These are phyloP conservation scores for Ophiostoma sp. DNA, from an alignment of 2,329 filamentous ascomycete genomes.

Conservation along the genomic window DNA sequence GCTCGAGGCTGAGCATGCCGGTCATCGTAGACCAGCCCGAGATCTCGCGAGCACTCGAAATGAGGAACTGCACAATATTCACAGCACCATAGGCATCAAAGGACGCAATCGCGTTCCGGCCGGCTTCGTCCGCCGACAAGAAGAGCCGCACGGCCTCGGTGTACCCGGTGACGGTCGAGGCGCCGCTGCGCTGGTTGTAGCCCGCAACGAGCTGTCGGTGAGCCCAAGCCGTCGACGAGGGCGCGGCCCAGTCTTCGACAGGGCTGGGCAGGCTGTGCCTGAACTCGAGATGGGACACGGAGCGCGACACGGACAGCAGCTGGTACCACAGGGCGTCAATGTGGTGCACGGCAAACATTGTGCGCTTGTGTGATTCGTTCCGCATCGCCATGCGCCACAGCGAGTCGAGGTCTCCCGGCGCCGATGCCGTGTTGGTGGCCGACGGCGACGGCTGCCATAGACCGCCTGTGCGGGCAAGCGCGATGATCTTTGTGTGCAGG, in stretches of 20 bases:
- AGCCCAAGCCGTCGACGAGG: slow-evolving; percentile 35
- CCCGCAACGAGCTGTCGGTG: slow-evolving; percentile 31
- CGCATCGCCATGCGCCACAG: slow-evolving; percentile 38
- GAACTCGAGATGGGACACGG: slow-evolving; percentile 39
- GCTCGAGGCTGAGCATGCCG: slow-evolving; percentile 37
- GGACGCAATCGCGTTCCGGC: slow-evolving; percentile 28
- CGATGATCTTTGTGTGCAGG: slow-evolving; percentile 39
- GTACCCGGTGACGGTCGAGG: slow-evolving; percentile 26
- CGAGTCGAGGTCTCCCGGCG: slow-evolving; percentile 34
- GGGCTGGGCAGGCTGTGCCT: slow-evolving; percentile 41
- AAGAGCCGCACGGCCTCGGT: slow-evolving; percentile 36
- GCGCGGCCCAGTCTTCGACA: slow-evolving; percentile 36
- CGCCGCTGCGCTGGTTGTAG: slow-evolving; percentile 18
- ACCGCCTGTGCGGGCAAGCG: slow-evolving; percentile 34
- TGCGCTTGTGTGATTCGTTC: slow-evolving; percentile 39
- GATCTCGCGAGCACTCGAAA: slow-evolving; percentile 39
- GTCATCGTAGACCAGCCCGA: slow-evolving; percentile 42
- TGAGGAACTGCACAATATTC: slow-evolving; percentile 39
- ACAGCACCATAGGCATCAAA: slow-evolving; percentile 40
- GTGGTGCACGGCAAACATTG: slow-evolving; percentile 40
- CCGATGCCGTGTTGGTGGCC: slow-evolving; percentile 16
- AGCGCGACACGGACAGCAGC: slow-evolving; percentile 36
- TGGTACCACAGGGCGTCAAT: slow-evolving; percentile 42
- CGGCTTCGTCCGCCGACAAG: slow-evolving; percentile 32
- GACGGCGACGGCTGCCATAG: slow-evolving; percentile 33